Percentiles rank a stretch among this genome's conserved stretches.
Conservation (phyloP, 2,329 filamentous ascomycete genomes). For the Raffaelea arxii region DNA sequence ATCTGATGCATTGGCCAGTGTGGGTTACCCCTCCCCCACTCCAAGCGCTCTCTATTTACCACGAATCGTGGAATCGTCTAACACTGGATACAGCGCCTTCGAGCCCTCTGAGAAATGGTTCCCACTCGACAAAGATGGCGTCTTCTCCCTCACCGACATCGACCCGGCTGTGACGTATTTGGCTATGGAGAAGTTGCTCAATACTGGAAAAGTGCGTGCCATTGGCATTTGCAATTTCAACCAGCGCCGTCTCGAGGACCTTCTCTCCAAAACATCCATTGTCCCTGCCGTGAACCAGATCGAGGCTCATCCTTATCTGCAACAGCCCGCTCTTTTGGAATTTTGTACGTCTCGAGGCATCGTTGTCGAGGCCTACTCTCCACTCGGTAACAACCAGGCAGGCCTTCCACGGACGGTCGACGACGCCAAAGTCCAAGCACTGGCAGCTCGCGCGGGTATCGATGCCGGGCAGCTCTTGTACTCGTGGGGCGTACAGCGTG, state of each 20-base stretch:
- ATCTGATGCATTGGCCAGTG: slow-evolving; percentile 9
- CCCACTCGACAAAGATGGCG: slow-evolving; percentile 44
- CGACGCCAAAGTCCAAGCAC: slow-evolving; percentile 33
- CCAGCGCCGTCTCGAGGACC: slow-evolving; percentile 27
- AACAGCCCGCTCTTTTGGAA: slow-evolving; percentile 46
- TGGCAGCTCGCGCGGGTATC: slow-evolving; percentile 31
- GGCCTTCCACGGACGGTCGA: slow-evolving; percentile 36
- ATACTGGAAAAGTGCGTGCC: slow-evolving; percentile 28
- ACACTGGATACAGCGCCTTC: slow-evolving; percentile 4
- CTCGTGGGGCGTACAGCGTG: slow-evolving; percentile 43
- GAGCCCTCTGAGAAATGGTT: slow-evolving; percentile 36
- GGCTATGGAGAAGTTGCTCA: slow-evolving; percentile 29
- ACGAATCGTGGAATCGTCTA: no score
- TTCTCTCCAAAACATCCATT: slow-evolving; percentile 40
- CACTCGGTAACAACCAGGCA: slow-evolving; percentile 41
- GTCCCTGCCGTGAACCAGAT: slow-evolving; percentile 58
- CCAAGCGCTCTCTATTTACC: no score
- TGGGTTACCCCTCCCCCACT: not conserved
- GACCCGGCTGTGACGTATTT: slow-evolving; percentile 29
- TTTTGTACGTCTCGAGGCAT: slow-evolving; percentile 50
- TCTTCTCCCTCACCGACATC: slow-evolving; percentile 50
- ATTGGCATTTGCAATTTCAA: slow-evolving; percentile 46
- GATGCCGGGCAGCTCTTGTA: slow-evolving; percentile 38
- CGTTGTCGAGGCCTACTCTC: slow-evolving; percentile 51
- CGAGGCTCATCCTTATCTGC: slow-evolving; percentile 59